Base-by-base conservation (phyloP, 2,329 filamentous ascomycete genomes). In the Alternaria hordeiaustralica region DNA sequence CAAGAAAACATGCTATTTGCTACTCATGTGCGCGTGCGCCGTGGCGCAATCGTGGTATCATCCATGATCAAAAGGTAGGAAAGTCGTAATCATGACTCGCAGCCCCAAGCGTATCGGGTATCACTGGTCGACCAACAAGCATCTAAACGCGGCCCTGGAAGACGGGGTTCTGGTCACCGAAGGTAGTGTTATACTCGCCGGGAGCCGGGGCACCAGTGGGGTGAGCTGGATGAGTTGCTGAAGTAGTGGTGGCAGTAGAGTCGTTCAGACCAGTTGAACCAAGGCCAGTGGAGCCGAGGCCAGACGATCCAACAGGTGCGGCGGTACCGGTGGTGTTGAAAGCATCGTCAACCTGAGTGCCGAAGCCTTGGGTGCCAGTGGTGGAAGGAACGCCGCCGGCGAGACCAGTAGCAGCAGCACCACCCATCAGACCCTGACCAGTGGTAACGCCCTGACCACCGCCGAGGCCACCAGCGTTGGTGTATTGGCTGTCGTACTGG, bases 311-410 rank as follows among this genome's bases (percentile, higher is more conserved):
- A 36, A 51, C 63, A 46, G 53, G 44, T 11, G 43, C 58, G 21
- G 58, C 61, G 13, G 66, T 63, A 9, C 66, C 61, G 25, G 69
- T 61, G 26, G 56, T 68, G 68, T 73, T 74, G 62, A 82, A 84
- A 11, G 83, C 82, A 59, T 79, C 77, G 62, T 83, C 80, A 50
- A 85, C 80, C 71, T 85, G 82, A 68, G 78, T 81, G 59, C 80
- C 77, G 65, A 84, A 83, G 6, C 69, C 73, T 55, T 75, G 71
- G 15, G 41, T 54, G 15, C 71, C 49, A 11, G 56, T 61, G 10
- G 54, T 43, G 45, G 58, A 18, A 60, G 62, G 57, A 43, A 54
- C 50, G 11, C 58, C 60, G 23, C 65, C 63, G 26, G 59, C 63
- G 55, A 64, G 60, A 49, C 73, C 74, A 10, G 36, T 21, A n/a